These are phyloP conservation scores for Malus hybrid DNA, from an alignment of 331 rosid genomes.

Conservation along the genomic window DNA sequence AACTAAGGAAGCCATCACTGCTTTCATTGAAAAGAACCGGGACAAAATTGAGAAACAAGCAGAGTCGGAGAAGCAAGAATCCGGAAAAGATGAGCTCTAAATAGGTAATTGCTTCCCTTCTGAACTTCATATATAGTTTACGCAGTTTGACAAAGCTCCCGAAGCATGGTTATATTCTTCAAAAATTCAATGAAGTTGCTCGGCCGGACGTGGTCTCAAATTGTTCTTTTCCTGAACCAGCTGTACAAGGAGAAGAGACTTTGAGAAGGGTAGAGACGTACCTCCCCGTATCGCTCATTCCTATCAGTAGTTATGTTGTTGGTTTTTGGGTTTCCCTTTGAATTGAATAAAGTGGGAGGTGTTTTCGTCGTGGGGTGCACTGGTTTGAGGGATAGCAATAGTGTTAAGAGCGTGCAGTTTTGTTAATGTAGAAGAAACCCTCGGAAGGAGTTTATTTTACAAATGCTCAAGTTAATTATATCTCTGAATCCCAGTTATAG, in stretches of 20 bases:
- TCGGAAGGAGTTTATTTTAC: background rate
- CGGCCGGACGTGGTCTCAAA: background rate
- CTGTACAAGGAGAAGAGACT: slow-evolving; percentile 5
- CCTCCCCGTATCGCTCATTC: slow-evolving; percentile 15
- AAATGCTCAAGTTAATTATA: background rate
- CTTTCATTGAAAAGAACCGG: slow-evolving; percentile 69
- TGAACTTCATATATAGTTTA: background rate
- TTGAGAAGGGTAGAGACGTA: background rate
- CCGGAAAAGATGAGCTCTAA: slow-evolving; percentile 75
- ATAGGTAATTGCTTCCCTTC: slow-evolving; percentile 19
- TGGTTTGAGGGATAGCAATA: slow-evolving; percentile 14
- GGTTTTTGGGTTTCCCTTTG: background rate
- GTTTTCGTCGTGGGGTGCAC: slow-evolving; percentile 3
- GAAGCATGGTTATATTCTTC: background rate
- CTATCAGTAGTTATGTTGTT: background rate
- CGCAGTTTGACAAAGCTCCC: background rate
- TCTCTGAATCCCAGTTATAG: background rate
- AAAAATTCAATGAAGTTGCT: background rate
- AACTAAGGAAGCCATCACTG: slow-evolving; percentile 64
- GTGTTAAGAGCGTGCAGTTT: slow-evolving; percentile 23
- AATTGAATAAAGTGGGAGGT: slow-evolving; percentile 36
- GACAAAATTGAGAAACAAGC: slow-evolving; percentile 29
- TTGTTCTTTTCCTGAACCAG: background rate
- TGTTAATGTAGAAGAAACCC: slow-evolving; percentile 17
- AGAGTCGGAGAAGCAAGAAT: slow-evolving; percentile 20